Conservation (phyloP, 1,284 basidiomycete species). For the Phaffia rhodozyma region DNA sequence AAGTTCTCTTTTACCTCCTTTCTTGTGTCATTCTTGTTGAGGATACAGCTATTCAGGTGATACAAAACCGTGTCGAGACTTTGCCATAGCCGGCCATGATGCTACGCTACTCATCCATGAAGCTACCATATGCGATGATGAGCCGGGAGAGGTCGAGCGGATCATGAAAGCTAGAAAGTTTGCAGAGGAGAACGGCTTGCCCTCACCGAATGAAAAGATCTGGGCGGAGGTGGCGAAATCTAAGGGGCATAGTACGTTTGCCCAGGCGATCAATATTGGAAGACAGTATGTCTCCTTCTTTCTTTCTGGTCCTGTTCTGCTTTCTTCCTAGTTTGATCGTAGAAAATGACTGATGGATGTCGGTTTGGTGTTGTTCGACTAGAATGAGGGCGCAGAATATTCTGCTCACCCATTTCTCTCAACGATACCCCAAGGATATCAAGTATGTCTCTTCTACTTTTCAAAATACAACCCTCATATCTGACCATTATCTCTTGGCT, state of each 20-base stretch:
- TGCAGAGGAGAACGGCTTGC: background rate
- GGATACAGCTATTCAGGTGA: slow-evolving; percentile 58
- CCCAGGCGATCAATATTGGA: slow-evolving; percentile 71
- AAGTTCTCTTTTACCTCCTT: slow-evolving; percentile 22
- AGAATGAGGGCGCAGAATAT: slow-evolving; percentile 74
- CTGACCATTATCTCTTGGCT: background rate
- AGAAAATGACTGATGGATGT: background rate
- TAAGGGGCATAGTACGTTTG: slow-evolving; percentile 82
- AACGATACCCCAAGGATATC: slow-evolving; percentile 80
- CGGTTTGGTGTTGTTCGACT: background rate
- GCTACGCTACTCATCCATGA: slow-evolving; percentile 86
- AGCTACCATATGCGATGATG: slow-evolving; percentile 71
- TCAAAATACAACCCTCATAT: slow-evolving; percentile 11
- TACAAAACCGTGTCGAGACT: slow-evolving; percentile 60
- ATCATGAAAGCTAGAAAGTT: slow-evolving; percentile 24
- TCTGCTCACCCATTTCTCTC: slow-evolving; percentile 88
- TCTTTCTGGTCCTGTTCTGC: background rate
- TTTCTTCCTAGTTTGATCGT: background rate
- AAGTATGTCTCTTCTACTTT: slow-evolving; percentile 29
- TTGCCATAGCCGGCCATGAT: slow-evolving; percentile 53
- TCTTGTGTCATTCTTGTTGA: slow-evolving; percentile 34
- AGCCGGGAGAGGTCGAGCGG: slow-evolving; percentile 53
- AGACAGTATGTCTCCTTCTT: slow-evolving; percentile 41
- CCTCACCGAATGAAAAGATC: background rate
- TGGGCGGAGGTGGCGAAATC: slow-evolving; percentile 45